Evolutionary conservation across 495 filamentous ascomycete genomes (phyloP).

Genomic region (Talaromyces nanjingensis): DNA sequence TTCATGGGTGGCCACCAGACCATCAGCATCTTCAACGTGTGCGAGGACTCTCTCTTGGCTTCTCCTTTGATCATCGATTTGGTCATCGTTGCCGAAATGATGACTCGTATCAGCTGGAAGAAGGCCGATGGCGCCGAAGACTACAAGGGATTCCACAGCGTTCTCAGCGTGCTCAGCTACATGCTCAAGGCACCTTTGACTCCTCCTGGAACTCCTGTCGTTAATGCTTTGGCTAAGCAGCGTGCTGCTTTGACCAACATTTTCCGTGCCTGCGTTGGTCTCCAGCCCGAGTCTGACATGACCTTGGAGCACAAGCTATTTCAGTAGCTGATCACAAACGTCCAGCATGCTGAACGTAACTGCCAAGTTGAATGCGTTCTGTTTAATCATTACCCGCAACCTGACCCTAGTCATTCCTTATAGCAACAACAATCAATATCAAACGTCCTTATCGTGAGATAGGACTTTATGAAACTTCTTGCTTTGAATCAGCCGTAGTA

Average conservation of each 20-base stretch:
- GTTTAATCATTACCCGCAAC: neutral
- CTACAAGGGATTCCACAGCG: slow-evolving; percentile 92
- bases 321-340: slow-evolving; percentile 21
- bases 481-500: neutral
- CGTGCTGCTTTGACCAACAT: slow-evolving; percentile 93
- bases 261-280: slow-evolving; percentile 94
- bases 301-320: slow-evolving; percentile 99
- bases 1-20: slow-evolving; percentile 99
- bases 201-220: slow-evolving; percentile 88
- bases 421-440: neutral
- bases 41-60: slow-evolving; percentile 96
- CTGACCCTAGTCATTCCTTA: slow-evolving; percentile 7
- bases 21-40: slow-evolving; percentile 97
- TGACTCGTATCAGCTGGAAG: slow-evolving; percentile 96
- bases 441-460: neutral
- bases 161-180: slow-evolving; percentile 96
- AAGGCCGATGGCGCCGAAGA: slow-evolving; percentile 53
- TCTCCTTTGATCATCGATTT: slow-evolving; percentile 97
- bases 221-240: slow-evolving; percentile 97
- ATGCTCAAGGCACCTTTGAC: slow-evolving; percentile 99
- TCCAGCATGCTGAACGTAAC: neutral
- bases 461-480: neutral
- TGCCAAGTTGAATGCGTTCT: neutral
- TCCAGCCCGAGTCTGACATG: slow-evolving; percentile 99
- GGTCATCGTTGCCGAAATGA: slow-evolving; percentile 87